Conservation (phyloP, 805 yeast genomes). For the Candida nitratophila region DNA sequence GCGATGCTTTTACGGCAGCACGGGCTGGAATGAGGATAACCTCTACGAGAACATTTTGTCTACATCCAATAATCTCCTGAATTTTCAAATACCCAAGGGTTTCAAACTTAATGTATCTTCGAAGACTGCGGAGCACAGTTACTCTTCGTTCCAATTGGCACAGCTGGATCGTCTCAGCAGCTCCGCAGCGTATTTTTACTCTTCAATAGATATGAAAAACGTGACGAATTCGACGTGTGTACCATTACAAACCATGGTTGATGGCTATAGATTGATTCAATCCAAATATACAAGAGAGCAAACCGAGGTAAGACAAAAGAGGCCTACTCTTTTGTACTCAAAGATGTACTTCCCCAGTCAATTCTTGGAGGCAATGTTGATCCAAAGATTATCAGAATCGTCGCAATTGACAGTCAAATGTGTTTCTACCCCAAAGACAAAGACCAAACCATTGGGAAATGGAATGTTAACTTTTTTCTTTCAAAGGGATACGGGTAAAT, state of each 20-base stretch:
- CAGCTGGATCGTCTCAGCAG: constrained; percentile 66
- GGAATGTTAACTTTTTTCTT: constrained; percentile 59
- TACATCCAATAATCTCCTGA: constrained; percentile 63
- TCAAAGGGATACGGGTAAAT: constrained; percentile 59
- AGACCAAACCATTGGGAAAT: constrained; percentile 18
- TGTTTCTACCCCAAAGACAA: constrained; percentile 47
- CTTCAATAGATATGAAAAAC: constrained; percentile 48
- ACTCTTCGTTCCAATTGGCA: constrained; percentile 64
- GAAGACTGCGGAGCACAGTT: constrained; percentile 60
- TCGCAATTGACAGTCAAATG: constrained; percentile 70
- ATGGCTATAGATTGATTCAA: constrained; percentile 53
- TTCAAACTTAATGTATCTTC: constrained; percentile 60
- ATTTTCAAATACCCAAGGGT: constrained; percentile 68
- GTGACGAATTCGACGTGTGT: constrained; percentile 46
- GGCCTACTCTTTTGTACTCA: constrained; percentile 62
- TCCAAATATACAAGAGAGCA: constrained; percentile 2
- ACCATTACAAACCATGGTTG: constrained; percentile 57
- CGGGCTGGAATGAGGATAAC: constrained; percentile 77
- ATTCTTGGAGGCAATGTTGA: constrained; percentile 79
- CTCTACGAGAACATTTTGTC: constrained; percentile 68
- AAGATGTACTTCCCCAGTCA: constrained; percentile 84
- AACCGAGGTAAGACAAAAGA: neutral
- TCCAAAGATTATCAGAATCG: constrained; percentile 50
- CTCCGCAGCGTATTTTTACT: constrained; percentile 73
- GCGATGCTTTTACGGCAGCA: constrained; percentile 57